Evolutionary conservation across 2,329 filamentous ascomycete genomes (phyloP), one percentile per base, ranked within the genome.

Genomic region (Penicillium sp.): DNA sequence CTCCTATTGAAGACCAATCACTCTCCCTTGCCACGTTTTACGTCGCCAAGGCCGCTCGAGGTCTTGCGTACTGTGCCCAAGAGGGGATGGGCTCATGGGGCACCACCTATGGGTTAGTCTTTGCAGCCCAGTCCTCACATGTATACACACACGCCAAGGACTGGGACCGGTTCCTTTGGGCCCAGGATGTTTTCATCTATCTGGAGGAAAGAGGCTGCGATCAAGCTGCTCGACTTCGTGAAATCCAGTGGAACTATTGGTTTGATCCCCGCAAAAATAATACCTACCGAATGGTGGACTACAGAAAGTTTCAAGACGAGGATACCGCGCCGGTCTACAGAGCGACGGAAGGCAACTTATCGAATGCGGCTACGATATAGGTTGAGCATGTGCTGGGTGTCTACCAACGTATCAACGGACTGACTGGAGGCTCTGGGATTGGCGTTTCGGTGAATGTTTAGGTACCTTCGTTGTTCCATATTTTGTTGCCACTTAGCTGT

Each of bases 1-100:
- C n/a, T 18, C 15, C 27, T 10, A 13, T 11, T 23, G 21, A 21
- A 15, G n/a, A 38, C 11, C 14, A 4, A 14, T 27, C 36, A 21
- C 28, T 10, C 32, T 30, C 19, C 6, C 36, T 39, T 33, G 13
- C 30, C 23, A 13, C 23, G 23, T 33, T 23, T 15, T 17, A 33
- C 17, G 19, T 39, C 23, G 19, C 14, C 13, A 33, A 39, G 16
- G 30, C 36, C 10, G 15, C 31, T 14, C 16, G 36, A 39, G 33
- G 29, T 21, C 21, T 33, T 39, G 29, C 36, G n/a, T 39, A 39
- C 30, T 39, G 29, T 18, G 16, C 14, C 19, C 36, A 39, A 39
- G 36, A 39, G 13, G 36, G 30, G 7, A 19, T 39, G 36, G 19
- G 33, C 31, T 28, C 19, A 15, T 39, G 29, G 36, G 16, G 19